Base-by-base conservation (phyloP, 2,329 filamentous ascomycete species). In the Falciphora oryzae region DNA sequence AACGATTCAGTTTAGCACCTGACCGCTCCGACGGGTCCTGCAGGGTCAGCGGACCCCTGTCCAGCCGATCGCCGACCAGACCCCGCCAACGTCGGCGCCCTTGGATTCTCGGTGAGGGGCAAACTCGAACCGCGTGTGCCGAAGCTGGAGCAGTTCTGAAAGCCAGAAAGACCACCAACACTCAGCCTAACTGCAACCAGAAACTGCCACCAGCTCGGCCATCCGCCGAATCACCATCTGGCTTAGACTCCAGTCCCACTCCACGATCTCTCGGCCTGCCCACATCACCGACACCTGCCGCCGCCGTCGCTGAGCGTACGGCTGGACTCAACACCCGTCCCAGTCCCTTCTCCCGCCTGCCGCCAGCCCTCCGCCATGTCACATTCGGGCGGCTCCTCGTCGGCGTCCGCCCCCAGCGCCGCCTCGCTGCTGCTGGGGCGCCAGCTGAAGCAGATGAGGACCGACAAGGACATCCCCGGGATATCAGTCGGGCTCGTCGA, bases 371-470 rank as follows among this genome's bases (percentile, higher is more conserved):
- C 28, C 59, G 35, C 38, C 57, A 68, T 68, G 65, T 63, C 64
- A n/a, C 16, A 61, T 27, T 27, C 25, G n/a, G 50, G 63, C 13
- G 27, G 27, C 50, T 63, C 60, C 22, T 63, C 60, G 14, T 59
- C 53, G n/a, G 66, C 65, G 61, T 66, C 69, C 5, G 67, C 69
- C 18, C 67, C 68, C 38, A 68, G 68, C 61, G 85, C 87, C 13
- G 88, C 90, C 18, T 90, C 87, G 27, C 83, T 88, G 67, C 86
- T 98, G 68, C 86, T 99, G 60, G 81, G 85, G 71, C 88, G 91
- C 65, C 94, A 98, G 79, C 86, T 98, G 69, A 96, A 96, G 80
- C 89, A 96, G 75, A 98, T 99, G 87, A 92, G 96, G 78, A 87
- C 85, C 29, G 89, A 92, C 75, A 94, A 93, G 74, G 93, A 97